Evolutionary conservation across 345 rosid genomes (phyloP), one percentile per base, ranked within the genome.

Genomic region (Syzygium aromaticum): DNA sequence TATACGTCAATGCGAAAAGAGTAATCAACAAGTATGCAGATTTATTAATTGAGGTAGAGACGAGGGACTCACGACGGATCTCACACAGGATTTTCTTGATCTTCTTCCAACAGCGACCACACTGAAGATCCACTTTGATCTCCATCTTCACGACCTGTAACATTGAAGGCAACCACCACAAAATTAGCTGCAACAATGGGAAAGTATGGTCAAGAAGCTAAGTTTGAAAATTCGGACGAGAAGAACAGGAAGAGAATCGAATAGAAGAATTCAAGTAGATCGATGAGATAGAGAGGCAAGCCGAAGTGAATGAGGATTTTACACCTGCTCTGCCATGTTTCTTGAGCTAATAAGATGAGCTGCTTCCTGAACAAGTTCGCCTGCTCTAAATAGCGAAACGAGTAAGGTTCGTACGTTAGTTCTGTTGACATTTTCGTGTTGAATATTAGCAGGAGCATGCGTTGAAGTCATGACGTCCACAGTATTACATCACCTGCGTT

Each of bases 71-170:
- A 95, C 98, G 92, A 90, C 95, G 94, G 77, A 90, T 91, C 87
- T 92, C 87, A 85, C 94, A 93, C 6, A 96, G 96, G n/a, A 92
- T 88, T 87, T 92, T 94, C 93, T 92, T 95, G 59, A 96, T 95
- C 89, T 96, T 95, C 93, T 86, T 92, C 90, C 85, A 25, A 59
- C 64, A 59, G 64, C 7, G 64, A 5, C 64, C 0, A 59, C 64
- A 59, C 1, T 59, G 64, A 59, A 59, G 64, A 59, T 59, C 64
- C 28, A 59, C 64, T 59, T 59, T 59, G 64, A 59, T 59, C 30
- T 1, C 64, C 64, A 59, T 59, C 64, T 59, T 13, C 14, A 15
- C 25, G 64, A 27, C 64, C 64, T 59, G 1, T 5, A 59, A 59
- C 64, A 59, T 59, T 59, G 64, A 59, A 59, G 5, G 64, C 30